Evolutionary conservation across 2,329 filamentous ascomycete species (phyloP), one percentile per base, ranked within the genome.

Genomic region (Parastagonospora avenae): DNA sequence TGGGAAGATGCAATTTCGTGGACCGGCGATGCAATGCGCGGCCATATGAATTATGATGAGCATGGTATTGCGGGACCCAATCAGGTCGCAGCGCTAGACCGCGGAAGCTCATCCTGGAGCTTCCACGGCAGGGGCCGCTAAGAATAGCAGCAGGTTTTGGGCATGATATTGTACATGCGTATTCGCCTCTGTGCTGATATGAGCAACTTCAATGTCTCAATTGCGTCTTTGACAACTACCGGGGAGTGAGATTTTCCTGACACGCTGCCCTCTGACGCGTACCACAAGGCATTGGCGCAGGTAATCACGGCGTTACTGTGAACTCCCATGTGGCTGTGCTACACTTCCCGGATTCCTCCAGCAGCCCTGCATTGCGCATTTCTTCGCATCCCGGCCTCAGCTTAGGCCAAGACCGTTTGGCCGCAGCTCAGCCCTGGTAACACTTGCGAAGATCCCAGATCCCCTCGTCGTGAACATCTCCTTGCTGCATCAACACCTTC

Each of bases 131-230:
- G 14, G 28, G 46, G 12, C 28, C 15, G 32, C 62, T 57, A 32
- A 56, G 54, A 63, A 64, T 64, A 66, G 63, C 58, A 64, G 51
- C 62, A 57, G 57, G 55, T 54, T 42, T 60, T 58, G 15, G 8
- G 37, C 9, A n/a, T 52, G 44, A 28, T 32, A 45, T 36, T 57
- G 55, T 52, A 55, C 49, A 59, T 63, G 46, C 44, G 44, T 28
- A 8, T 37, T 45, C 46, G 48, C 41, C 39, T 48, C 51, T n/a
- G 36, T 50, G 59, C 55, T 61, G 54, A 60, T 48, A 53, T 54
- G 53, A 59, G 41, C 37, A 19, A 27, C 24, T 42, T 9, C 28
- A 36, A 15, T n/a, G 35, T 31, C n/a, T 28, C 27, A 16, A n/a
- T 24, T 40, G n/a, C 16, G 27, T 29, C 29, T n/a, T 31, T 30